Conservation (phyloP, 2,329 filamentous ascomycete genomes). For the Epicoccum nigrum region DNA sequence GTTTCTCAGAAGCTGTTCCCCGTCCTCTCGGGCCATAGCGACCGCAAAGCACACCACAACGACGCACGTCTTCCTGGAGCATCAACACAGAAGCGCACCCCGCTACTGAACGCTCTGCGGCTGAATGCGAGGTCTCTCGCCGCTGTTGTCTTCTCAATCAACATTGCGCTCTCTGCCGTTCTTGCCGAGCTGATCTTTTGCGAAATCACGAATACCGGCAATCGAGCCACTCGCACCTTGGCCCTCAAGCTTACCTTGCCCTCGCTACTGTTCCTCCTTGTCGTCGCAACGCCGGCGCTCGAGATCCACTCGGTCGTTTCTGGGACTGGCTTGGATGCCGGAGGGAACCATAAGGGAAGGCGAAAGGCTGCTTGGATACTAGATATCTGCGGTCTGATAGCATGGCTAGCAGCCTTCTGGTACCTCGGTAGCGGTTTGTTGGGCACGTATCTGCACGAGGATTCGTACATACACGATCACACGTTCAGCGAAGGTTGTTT, state of each 20-base stretch:
- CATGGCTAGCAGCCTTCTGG: constrained; percentile 80
- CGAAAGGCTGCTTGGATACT: constrained; percentile 68
- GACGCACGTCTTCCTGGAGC: constrained; percentile 63
- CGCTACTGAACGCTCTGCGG: constrained; percentile 48
- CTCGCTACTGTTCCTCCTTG: constrained; percentile 72
- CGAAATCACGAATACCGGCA: constrained; percentile 79
- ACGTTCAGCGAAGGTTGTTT: constrained; percentile 62
- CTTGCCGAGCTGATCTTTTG: constrained; percentile 81
- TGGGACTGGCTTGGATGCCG: constrained; percentile 66
- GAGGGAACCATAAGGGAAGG: constrained; percentile 62
- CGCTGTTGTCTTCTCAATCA: constrained; percentile 74
- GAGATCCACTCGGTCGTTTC: constrained; percentile 72
- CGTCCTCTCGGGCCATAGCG: constrained; percentile 64
- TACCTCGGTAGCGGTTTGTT: constrained; percentile 71
- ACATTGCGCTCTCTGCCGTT: constrained; percentile 76
- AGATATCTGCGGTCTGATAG: constrained; percentile 65
- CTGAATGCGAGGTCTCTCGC: constrained; percentile 51
- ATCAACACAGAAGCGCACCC: constrained; percentile 29
- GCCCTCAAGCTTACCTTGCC: constrained; percentile 74
- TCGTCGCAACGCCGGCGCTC: constrained; percentile 77
- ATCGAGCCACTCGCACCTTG: constrained; percentile 68
- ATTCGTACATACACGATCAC: constrained; percentile 51
- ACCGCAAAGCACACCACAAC: constrained; percentile 66
- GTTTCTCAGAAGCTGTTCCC: constrained; percentile 75
- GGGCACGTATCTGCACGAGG: constrained; percentile 56